These are phyloP conservation scores for Adansonia rubrostipa DNA, from an alignment of 441 rosid genomes.

Conservation along the genomic window DNA sequence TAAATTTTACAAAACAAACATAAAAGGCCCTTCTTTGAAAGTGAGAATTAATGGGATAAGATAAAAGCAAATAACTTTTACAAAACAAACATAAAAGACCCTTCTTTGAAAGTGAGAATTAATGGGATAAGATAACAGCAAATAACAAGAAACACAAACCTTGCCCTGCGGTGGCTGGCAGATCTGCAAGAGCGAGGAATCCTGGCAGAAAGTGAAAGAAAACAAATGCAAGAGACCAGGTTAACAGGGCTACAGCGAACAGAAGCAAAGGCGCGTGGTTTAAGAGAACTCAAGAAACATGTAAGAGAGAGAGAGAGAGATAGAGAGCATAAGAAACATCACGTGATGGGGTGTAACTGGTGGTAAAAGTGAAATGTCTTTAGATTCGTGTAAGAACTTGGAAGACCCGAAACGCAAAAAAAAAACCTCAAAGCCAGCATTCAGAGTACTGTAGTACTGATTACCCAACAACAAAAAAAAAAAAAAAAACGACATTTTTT, in stretches of 20 bases:
- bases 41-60: not conserved
- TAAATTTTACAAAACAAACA: constrained; percentile 23
- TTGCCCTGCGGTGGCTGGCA: constrained; percentile 46
- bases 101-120: constrained; percentile 3
- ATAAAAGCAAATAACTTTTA: not conserved
- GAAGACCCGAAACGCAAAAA: constrained; percentile 21
- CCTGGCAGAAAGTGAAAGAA: constrained; percentile 35
- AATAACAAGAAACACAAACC: constrained; percentile 40
- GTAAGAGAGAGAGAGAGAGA: constrained; percentile 30
- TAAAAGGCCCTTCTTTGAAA: constrained; percentile 20
- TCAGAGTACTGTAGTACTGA: not conserved
- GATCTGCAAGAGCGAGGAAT: constrained; percentile 44
- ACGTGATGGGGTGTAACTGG: constrained; percentile 61
- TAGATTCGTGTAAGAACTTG: constrained; percentile 27
- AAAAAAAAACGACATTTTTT: not conserved
- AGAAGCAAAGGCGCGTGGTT: constrained; percentile 51
- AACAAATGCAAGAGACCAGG: constrained; percentile 21
- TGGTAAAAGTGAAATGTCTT: constrained; percentile 15
- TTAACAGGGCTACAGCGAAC: not conserved
- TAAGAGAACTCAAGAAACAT: constrained; percentile 33
- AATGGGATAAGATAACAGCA: not conserved
- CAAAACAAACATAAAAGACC: constrained; percentile 27
- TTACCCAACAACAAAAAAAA: not conserved
- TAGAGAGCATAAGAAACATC: constrained; percentile 31
- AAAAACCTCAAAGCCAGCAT: not conserved